Evolutionary conservation across 228 moss, liverwort and hornwort species (phyloP).

Genomic region (Sphagnum fallax): DNA sequence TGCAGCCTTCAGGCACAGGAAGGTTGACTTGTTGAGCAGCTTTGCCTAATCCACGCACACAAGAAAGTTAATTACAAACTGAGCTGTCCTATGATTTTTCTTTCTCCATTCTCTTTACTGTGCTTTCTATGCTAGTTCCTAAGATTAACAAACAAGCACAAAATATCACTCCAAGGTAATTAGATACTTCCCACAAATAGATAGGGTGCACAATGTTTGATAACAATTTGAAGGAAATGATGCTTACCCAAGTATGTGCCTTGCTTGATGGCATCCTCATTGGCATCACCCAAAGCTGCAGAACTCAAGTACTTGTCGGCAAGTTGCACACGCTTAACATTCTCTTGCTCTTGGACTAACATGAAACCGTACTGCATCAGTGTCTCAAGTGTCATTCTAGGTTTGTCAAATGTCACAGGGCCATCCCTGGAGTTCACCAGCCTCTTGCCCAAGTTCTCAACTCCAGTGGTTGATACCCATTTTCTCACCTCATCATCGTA

Average conservation of each 20-base stretch:
- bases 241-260: conserved; percentile 33
- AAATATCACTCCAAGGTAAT: neutral
- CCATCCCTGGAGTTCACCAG: conserved; percentile 73
- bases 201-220: neutral
- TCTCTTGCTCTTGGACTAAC: conserved; percentile 87
- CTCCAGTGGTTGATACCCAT: conserved; percentile 47
- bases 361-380: conserved; percentile 63
- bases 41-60: conserved; percentile 34
- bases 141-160: neutral
- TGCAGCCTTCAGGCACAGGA: conserved; percentile 48
- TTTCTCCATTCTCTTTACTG: neutral
- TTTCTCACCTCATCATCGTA: conserved; percentile 92
- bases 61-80: conserved; percentile 10
- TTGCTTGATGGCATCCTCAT: conserved; percentile 47
- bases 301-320: conserved; percentile 59
- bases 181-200: neutral
- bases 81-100: conserved; percentile 1
- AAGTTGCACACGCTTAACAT: conserved; percentile 91
- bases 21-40: conserved; percentile 32
- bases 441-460: conserved; percentile 78
- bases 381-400: conserved; percentile 40
- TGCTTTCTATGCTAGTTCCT: neutral
- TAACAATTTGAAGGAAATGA: neutral
- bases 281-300: conserved; percentile 72
- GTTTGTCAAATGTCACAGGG: conserved; percentile 63